These are phyloP conservation scores for Entomophthora muscae DNA, from an alignment of 371 early-diverging fungal genomes.

Conservation along the genomic window DNA sequence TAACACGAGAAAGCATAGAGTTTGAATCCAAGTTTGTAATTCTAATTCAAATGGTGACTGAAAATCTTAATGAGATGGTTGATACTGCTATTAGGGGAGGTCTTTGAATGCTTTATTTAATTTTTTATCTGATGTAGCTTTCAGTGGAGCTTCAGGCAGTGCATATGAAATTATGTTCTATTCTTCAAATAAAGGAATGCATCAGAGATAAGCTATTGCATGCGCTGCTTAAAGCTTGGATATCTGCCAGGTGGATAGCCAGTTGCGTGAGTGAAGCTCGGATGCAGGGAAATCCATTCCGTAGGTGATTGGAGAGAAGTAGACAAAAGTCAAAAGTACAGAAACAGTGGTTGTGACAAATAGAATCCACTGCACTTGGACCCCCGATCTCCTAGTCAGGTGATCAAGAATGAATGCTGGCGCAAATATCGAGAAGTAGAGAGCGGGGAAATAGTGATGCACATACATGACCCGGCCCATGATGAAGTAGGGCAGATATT, in stretches of 20 bases:
- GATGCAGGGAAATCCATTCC: conserved; percentile 8
- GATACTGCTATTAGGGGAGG: too few relatives aligned
- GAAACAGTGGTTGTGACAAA: background rate
- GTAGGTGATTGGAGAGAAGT: conserved; percentile 7
- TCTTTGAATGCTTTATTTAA: too few relatives aligned
- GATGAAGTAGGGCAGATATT: conserved; percentile 93
- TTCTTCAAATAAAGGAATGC: too few relatives aligned
- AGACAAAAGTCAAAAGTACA: background rate
- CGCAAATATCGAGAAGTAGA: conserved; percentile 83
- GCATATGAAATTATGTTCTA: too few relatives aligned
- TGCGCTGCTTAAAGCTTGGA: background rate
- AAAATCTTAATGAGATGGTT: too few relatives aligned
- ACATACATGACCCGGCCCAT: conserved; percentile 96
- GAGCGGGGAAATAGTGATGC: conserved; percentile 97
- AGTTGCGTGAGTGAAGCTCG: background rate
- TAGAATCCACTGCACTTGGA: conserved; percentile 10
- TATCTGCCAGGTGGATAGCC: conserved; percentile 3
- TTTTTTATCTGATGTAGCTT: too few relatives aligned
- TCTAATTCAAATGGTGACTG: too few relatives aligned
- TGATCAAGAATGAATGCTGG: conserved; percentile 58
- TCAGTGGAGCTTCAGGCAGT: too few relatives aligned
- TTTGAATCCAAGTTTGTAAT: too few relatives aligned
- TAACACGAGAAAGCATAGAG: too few relatives aligned
- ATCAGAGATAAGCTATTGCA: too few relatives aligned
- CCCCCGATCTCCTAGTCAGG: conserved; percentile 17